Evolutionary conservation across 495 filamentous ascomycete species (phyloP).

Genomic region (Pseudomonodictys pantanalensis): DNA sequence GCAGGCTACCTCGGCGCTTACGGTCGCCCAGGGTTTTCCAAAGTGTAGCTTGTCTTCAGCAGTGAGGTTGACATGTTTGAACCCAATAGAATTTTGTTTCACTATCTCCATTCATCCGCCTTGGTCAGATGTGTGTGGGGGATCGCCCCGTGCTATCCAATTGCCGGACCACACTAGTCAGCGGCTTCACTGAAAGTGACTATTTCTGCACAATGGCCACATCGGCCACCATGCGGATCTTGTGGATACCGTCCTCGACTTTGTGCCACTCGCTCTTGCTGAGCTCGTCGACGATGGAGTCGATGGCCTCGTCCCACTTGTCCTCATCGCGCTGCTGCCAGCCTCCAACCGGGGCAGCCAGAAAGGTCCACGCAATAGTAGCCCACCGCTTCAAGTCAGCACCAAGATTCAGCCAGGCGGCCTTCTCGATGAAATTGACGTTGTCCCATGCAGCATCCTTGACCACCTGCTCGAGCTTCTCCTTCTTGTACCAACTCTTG

Average conservation of each 20-base stretch:
- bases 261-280: background rate
- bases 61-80: too few species aligned
- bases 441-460: constrained; percentile 4
- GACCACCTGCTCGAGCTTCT: background rate
- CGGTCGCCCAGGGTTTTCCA: too few species aligned
- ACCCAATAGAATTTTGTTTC: too few species aligned
- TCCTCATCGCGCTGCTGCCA: constrained; percentile 6
- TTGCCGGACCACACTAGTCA: too few species aligned
- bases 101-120: too few species aligned
- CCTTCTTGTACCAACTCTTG: background rate
- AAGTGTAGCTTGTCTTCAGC: too few species aligned
- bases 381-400: background rate
- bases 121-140: too few species aligned
- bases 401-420: background rate
- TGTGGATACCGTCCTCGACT: background rate
- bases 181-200: too few species aligned
- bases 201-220: background rate
- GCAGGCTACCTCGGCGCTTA: too few species aligned
- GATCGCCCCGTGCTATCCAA: too few species aligned
- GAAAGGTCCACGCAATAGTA: background rate
- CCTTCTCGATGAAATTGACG: background rate
- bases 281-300: background rate
- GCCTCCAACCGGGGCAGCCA: background rate
- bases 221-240: background rate
- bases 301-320: constrained; percentile 9